Percentiles rank a stretch among this genome's conserved stretches.
Conservation (phyloP, 148 eudicot genomes). For the Chenopodium quinoa region DNA sequence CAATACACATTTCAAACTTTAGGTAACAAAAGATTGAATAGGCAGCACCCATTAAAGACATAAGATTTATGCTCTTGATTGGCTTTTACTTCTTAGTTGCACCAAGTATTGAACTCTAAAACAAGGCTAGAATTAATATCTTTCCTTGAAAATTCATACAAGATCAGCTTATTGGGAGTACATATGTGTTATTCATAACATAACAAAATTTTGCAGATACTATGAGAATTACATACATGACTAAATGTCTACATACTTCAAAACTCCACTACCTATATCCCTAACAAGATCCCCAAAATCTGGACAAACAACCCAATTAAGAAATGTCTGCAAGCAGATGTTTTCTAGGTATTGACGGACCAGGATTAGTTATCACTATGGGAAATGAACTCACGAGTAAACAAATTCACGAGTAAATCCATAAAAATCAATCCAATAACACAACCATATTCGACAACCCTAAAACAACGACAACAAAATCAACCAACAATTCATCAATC, state of each 20-base stretch:
- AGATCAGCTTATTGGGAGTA: not conserved
- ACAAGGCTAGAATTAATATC: not conserved
- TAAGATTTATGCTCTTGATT: not conserved
- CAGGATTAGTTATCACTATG: conserved; percentile 6
- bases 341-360: conserved; percentile 5
- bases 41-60: not conserved
- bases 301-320: not conserved
- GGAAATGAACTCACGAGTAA: not conserved
- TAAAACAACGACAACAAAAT: no score
- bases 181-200: not conserved
- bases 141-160: not conserved
- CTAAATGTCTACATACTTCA: not conserved
- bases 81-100: not conserved
- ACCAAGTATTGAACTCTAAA: not conserved
- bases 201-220: not conserved
- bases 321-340: conserved; percentile 16
- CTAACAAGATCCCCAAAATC: not conserved
- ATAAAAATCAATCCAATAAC: no score
- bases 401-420: no score
- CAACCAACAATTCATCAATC: no score
- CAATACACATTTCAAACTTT: not conserved
- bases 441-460: no score
- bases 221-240: not conserved
- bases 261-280: not conserved
- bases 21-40: not conserved